Evolutionary conservation across 2,329 filamentous ascomycete species (phyloP).

Genomic region (Monosporascus sp.): DNA sequence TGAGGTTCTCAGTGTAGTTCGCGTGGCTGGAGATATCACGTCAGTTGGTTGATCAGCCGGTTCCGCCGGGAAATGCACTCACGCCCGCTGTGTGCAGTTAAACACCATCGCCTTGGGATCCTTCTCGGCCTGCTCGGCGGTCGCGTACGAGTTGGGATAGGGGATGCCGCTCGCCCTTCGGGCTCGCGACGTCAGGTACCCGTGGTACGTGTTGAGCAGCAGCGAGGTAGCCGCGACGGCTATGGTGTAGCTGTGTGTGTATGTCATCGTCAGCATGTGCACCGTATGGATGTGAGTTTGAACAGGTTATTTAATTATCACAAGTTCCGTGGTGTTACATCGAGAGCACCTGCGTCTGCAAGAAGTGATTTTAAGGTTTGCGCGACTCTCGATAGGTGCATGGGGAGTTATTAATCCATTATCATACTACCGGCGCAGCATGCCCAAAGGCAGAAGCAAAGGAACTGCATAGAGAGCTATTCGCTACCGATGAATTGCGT

Average conservation of each 20-base stretch:
- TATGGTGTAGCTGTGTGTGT: slow-evolving; percentile 52
- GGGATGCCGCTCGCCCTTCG: slow-evolving; percentile 50
- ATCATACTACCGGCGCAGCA: too few relatives aligned
- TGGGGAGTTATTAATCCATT: not conserved
- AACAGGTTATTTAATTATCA: not conserved
- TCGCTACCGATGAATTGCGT: not conserved
- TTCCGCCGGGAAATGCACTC: not conserved
- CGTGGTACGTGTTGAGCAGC: slow-evolving; percentile 53
- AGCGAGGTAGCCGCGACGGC: slow-evolving; percentile 51
- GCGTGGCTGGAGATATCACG: slow-evolving; percentile 37
- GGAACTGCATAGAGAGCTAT: not conserved
- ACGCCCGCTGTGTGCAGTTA: slow-evolving; percentile 46
- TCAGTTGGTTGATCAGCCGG: slow-evolving; percentile 38
- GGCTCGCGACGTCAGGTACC: slow-evolving; percentile 38
- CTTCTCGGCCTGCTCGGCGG: slow-evolving; percentile 48
- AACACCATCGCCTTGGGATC: slow-evolving; percentile 51
- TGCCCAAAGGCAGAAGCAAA: too few relatives aligned
- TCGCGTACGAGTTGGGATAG: slow-evolving; percentile 56
- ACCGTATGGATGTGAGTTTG: not conserved
- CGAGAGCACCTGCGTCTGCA: not conserved
- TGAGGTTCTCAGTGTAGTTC: slow-evolving; percentile 60
- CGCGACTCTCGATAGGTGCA: not conserved
- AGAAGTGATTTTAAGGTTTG: not conserved
- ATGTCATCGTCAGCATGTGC: slow-evolving; percentile 4
- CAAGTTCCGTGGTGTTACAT: not conserved